These are phyloP conservation scores for Colletotrichum higginsianum DNA, from an alignment of 2,329 filamentous ascomycete genomes.

Conservation along the genomic window DNA sequence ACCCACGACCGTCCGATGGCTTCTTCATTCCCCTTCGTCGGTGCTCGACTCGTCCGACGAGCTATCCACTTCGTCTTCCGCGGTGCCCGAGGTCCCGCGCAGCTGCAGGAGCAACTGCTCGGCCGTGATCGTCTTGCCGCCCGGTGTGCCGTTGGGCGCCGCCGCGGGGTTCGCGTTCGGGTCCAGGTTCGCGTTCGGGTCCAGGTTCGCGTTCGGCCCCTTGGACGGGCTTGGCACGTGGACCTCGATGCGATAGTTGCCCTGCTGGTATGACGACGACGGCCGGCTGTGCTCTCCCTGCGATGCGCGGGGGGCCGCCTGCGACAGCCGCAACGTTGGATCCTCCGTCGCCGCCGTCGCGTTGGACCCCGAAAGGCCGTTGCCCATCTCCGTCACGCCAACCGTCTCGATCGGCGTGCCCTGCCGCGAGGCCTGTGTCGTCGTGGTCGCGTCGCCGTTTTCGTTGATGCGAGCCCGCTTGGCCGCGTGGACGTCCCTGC, in stretches of 20 bases:
- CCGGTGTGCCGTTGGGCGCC: background rate
- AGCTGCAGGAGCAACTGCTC: conserved; percentile 17
- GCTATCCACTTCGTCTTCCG: background rate
- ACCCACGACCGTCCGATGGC: too few species aligned
- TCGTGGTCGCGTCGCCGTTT: conserved; percentile 13
- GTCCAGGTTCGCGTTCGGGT: too few species aligned
- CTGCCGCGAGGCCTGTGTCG: background rate
- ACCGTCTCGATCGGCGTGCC: conserved; percentile 45
- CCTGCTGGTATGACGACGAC: conserved; percentile 26
- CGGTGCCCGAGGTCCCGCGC: background rate
- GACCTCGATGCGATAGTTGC: conserved; percentile 6
- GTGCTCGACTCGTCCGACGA: conserved; percentile 31
- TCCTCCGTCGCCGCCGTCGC: conserved; percentile 56
- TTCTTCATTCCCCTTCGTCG: background rate
- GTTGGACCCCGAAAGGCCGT: conserved; percentile 53
- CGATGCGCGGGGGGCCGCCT: background rate
- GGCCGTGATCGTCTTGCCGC: conserved; percentile 44
- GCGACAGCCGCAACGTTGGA: conserved; percentile 48
- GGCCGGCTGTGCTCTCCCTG: background rate
- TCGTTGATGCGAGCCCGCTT: conserved; percentile 33
- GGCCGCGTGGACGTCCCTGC: conserved; percentile 16
- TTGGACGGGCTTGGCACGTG: conserved; percentile 24
- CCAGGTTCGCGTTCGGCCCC: too few species aligned
- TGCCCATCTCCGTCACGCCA: conserved; percentile 52
- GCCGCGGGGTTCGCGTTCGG: too few species aligned